Percentiles rank a stretch among this genome's conserved stretches.
Evolutionary conservation across 495 filamentous ascomycete species (phyloP).

Genomic region (Penicilliopsis zonata): DNA sequence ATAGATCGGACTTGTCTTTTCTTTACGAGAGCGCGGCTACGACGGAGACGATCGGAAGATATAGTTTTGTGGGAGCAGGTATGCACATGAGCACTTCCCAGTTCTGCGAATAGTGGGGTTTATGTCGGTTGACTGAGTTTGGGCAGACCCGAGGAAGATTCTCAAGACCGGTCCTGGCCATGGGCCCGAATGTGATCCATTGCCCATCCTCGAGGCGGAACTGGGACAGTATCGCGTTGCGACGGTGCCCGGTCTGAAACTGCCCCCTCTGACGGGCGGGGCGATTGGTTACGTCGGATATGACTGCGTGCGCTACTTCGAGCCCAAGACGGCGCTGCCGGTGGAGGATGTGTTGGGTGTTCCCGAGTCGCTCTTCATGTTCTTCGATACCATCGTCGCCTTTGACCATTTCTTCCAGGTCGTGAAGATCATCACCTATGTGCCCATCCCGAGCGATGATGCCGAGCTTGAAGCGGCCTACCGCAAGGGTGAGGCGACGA

Average conservation of each 20-base stretch:
- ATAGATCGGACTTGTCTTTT: conserved; percentile 46
- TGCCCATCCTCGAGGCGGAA: conserved; percentile 69
- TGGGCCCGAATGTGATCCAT: conserved; percentile 70
- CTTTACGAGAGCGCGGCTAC: conserved; percentile 91
- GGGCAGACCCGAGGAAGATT: conserved; percentile 67
- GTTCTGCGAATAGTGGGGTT: background rate
- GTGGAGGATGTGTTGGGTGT: conserved; percentile 81
- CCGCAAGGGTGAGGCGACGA: conserved; percentile 43
- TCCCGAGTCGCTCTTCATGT: conserved; percentile 93
- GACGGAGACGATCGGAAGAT: conserved; percentile 79
- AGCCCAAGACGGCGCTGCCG: conserved; percentile 77
- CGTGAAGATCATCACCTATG: conserved; percentile 85
- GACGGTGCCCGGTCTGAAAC: conserved; percentile 61
- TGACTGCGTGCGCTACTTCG: conserved; percentile 95
- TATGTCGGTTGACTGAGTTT: background rate
- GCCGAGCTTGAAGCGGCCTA: conserved; percentile 49
- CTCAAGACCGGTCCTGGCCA: conserved; percentile 80
- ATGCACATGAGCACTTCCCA: conserved; percentile 6
- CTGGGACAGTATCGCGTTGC: conserved; percentile 66
- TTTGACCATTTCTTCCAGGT: conserved; percentile 91
- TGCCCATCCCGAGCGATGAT: conserved; percentile 40
- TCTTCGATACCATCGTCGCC: conserved; percentile 89
- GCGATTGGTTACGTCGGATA: conserved; percentile 96
- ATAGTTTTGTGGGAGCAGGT: conserved; percentile 91
- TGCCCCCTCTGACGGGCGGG: conserved; percentile 80